Percentiles rank a stretch among this genome's conserved stretches.
Conservation (phyloP, 116 monocot species). For the Zostera marina region DNA sequence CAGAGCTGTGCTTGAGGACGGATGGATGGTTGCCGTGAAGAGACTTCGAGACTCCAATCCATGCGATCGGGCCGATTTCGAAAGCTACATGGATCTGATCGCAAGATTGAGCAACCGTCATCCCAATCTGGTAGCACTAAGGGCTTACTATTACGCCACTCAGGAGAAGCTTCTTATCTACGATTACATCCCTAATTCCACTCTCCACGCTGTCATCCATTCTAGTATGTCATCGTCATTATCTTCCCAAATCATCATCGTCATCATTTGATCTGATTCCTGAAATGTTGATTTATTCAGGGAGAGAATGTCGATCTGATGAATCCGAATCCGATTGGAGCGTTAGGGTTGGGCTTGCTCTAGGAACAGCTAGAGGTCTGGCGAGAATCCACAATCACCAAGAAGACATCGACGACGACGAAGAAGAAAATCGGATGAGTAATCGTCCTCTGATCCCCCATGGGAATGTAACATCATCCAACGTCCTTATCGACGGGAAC, state of each 20-base stretch:
- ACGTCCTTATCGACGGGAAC: slow-evolving; percentile 40
- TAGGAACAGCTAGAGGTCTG: slow-evolving; percentile 44
- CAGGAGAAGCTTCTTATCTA: slow-evolving; percentile 75
- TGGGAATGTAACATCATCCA: slow-evolving; percentile 59
- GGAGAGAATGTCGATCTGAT: neutral
- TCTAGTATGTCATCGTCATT: too few species aligned
- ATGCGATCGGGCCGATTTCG: slow-evolving; percentile 33
- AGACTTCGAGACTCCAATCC: slow-evolving; percentile 48
- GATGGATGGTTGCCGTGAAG: slow-evolving; percentile 52
- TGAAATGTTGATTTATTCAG: slow-evolving; percentile 7
- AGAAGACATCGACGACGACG: neutral
- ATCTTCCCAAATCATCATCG: slow-evolving; percentile 15
- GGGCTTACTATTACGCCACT: slow-evolving; percentile 58
- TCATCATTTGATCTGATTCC: neutral
- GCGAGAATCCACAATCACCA: slow-evolving; percentile 27
- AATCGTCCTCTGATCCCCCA: slow-evolving; percentile 31
- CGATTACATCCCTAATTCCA: slow-evolving; percentile 57
- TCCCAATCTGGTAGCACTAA: slow-evolving; percentile 38
- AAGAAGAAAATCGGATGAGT: too few species aligned
- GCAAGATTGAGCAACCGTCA: slow-evolving; percentile 28
- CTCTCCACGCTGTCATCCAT: slow-evolving; percentile 21
- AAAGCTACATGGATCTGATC: slow-evolving; percentile 51
- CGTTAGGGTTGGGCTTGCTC: slow-evolving; percentile 23
- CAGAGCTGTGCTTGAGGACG: slow-evolving; percentile 50
- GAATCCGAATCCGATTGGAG: slow-evolving; percentile 37